Conservation (phyloP, 306 rosid genomes). For the apple (Malus domestica) region DNA sequence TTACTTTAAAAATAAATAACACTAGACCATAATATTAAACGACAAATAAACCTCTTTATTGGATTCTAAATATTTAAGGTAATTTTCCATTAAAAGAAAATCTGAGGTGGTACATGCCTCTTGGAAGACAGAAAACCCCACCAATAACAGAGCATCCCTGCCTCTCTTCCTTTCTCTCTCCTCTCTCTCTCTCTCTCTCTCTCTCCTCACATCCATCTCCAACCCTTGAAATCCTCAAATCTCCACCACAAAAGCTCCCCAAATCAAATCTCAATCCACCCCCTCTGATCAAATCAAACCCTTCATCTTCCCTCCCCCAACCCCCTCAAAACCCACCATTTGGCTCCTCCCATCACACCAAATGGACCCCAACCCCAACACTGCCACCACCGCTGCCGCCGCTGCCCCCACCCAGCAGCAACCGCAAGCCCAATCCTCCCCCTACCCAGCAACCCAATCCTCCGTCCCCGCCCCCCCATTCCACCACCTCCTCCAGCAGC, state of each 20-base stretch:
- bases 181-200: neutral
- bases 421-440: neutral
- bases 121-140: neutral
- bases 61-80: too few species aligned
- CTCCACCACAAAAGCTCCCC: slow-evolving; percentile 1
- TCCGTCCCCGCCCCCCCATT: slow-evolving; percentile 40
- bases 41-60: too few species aligned
- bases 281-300: slow-evolving; percentile 14
- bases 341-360: slow-evolving; percentile 1
- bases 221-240: neutral
- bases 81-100: neutral
- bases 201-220: slow-evolving; percentile 1
- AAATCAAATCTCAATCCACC: neutral
- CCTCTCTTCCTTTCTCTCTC: neutral
- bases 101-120: neutral
- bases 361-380: slow-evolving; percentile 1
- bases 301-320: neutral
- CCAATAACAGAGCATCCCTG: neutral
- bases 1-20: too few species aligned
- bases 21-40: too few species aligned
- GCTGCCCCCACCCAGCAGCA: neutral
- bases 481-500: slow-evolving; percentile 92
- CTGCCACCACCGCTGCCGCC: neutral
- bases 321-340: slow-evolving; percentile 1
- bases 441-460: slow-evolving; percentile 42